These are phyloP conservation scores for Wakefieldia striispora DNA, from an alignment of 768 basidiomycete species.

Conservation along the genomic window DNA sequence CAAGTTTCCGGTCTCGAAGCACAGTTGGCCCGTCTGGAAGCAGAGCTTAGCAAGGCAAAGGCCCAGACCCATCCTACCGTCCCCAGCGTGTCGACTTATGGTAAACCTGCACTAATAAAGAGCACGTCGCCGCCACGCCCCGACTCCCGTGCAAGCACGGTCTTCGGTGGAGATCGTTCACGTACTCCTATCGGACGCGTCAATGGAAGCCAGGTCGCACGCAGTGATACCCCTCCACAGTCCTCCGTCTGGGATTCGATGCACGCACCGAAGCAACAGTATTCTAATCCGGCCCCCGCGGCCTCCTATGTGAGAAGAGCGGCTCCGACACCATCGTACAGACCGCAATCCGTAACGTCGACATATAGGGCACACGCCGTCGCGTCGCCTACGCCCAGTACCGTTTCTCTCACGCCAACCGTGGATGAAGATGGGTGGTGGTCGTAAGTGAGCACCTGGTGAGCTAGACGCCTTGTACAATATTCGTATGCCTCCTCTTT, in stretches of 20 bases:
- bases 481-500: background rate
- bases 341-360: slow-evolving; percentile 49
- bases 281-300: slow-evolving; percentile 16
- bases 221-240: slow-evolving; percentile 49
- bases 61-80: slow-evolving; percentile 26
- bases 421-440: slow-evolving; percentile 80
- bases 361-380: slow-evolving; percentile 34
- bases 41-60: slow-evolving; percentile 53
- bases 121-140: slow-evolving; percentile 54
- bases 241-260: slow-evolving; percentile 75
- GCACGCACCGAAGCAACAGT: slow-evolving; percentile 42
- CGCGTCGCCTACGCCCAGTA: slow-evolving; percentile 76
- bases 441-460: slow-evolving; percentile 34
- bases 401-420: slow-evolving; percentile 69
- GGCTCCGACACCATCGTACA: slow-evolving; percentile 28
- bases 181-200: slow-evolving; percentile 48
- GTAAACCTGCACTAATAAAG: slow-evolving; percentile 33
- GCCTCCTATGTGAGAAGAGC: slow-evolving; percentile 13
- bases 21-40: slow-evolving; percentile 55
- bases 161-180: slow-evolving; percentile 50
- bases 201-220: slow-evolving; percentile 27
- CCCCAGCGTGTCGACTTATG: slow-evolving; percentile 37
- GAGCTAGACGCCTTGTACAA: slow-evolving; percentile 6
- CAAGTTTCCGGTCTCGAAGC: slow-evolving; percentile 62
- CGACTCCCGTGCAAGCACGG: slow-evolving; percentile 72